These are phyloP conservation scores for Mucor racemosus DNA, from an alignment of 371 early-diverging fungal genomes.

Conservation along the genomic window DNA sequence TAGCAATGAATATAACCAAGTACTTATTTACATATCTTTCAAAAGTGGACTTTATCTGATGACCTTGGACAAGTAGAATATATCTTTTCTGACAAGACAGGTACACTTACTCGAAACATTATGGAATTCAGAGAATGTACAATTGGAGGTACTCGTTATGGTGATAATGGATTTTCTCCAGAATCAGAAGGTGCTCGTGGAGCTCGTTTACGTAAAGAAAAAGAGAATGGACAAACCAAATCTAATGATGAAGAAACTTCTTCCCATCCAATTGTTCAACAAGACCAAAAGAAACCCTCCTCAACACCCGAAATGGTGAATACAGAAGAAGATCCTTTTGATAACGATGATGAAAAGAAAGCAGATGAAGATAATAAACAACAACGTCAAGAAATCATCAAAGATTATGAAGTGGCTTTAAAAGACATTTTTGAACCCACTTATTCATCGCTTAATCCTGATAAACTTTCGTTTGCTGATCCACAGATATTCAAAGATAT, in stretches of 20 bases:
- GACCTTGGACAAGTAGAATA: slow-evolving; percentile 96
- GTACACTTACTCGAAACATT: slow-evolving; percentile 96
- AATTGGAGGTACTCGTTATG: slow-evolving; percentile 84
- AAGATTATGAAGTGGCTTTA: slow-evolving; percentile 64
- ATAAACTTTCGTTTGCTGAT: slow-evolving; percentile 85
- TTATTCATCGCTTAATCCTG: slow-evolving; percentile 70
- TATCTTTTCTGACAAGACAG: slow-evolving; percentile 97
- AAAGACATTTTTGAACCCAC: slow-evolving; percentile 68
- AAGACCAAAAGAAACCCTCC: not conserved
- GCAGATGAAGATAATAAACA: slow-evolving; percentile 16
- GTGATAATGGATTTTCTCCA: slow-evolving; percentile 68
- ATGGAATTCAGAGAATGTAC: slow-evolving; percentile 88
- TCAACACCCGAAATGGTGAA: not conserved
- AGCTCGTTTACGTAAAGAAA: slow-evolving; percentile 46
- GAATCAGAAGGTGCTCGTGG: slow-evolving; percentile 67
- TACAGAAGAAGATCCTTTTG: slow-evolving; percentile 13
- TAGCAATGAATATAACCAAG: not conserved
- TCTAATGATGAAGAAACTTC: slow-evolving; percentile 29
- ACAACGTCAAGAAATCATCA: slow-evolving; percentile 49
- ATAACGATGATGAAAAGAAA: slow-evolving; percentile 8
- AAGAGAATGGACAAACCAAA: slow-evolving; percentile 26
- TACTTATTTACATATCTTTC: not conserved
- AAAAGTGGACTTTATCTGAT: slow-evolving; percentile 90
- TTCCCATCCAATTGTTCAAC: slow-evolving; percentile 1
- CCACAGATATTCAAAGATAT: slow-evolving; percentile 75